These are phyloP conservation scores for Hypoxylon sp. DNA, from an alignment of 2,329 filamentous ascomycete genomes.

Conservation along the genomic window DNA sequence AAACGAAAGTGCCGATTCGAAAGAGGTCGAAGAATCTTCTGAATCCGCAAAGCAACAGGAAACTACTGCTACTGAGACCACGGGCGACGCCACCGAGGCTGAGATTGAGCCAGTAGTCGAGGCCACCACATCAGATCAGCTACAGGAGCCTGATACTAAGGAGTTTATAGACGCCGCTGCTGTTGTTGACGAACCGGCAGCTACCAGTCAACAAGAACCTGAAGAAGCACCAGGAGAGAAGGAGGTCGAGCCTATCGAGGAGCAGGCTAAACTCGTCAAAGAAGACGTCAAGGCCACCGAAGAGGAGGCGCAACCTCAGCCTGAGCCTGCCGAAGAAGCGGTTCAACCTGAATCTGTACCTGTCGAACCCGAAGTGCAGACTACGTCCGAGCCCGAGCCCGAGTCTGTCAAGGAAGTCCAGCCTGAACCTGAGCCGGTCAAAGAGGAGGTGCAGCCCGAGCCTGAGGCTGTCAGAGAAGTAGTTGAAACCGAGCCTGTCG, in stretches of 20 bases:
- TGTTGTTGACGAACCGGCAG: constrained; percentile 4
- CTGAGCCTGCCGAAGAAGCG: not conserved
- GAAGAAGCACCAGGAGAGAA: constrained; percentile 10
- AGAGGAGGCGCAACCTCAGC: not conserved
- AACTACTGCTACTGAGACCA: not conserved
- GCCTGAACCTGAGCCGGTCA: not conserved
- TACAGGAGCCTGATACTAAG: constrained; percentile 26
- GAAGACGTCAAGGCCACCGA: not conserved
- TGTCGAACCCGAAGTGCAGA: too few species aligned
- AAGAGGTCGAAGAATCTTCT: constrained; percentile 5
- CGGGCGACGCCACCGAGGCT: not conserved
- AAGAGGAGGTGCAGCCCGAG: too few species aligned
- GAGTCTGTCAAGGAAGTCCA: not conserved
- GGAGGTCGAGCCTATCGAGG: not conserved
- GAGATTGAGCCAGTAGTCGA: constrained; percentile 1
- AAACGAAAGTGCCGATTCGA: constrained; percentile 4
- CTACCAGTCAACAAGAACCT: not conserved
- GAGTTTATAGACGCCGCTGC: constrained; percentile 13
- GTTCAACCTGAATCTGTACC: too few species aligned
- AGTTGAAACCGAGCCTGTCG: not conserved
- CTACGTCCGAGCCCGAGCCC: not conserved
- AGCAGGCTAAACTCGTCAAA: not conserved
- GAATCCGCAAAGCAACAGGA: constrained; percentile 10
- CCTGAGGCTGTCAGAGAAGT: not conserved
- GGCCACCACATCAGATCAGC: not conserved